Percentiles rank a stretch among this genome's conserved stretches.
Conservation (phyloP, 139 green algal species). For the Chlorella sp. region DNA sequence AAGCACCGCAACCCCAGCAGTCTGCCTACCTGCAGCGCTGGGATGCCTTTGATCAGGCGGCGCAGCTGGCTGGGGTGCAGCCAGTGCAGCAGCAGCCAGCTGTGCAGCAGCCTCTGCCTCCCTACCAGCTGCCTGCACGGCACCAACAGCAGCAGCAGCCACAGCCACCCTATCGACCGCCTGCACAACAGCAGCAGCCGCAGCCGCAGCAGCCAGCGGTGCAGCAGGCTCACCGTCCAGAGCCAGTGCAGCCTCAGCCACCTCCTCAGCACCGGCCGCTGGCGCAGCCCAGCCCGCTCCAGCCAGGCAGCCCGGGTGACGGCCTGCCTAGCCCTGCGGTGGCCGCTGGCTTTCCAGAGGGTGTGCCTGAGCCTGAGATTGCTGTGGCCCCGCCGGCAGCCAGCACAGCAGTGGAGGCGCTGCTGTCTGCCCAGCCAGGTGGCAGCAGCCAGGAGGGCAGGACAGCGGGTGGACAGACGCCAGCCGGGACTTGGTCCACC, state of each 20-base stretch:
- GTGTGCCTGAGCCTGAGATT: conserved; percentile 6
- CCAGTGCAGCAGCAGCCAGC: background rate
- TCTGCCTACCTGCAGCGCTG: too few relatives aligned
- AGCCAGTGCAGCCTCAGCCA: background rate
- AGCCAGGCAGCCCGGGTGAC: background rate
- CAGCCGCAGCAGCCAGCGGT: background rate
- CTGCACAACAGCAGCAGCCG: background rate
- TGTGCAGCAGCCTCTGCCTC: background rate
- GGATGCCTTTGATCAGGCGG: background rate
- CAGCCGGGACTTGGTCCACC: background rate
- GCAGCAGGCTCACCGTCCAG: background rate
- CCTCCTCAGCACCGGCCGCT: background rate
- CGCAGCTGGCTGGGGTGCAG: background rate
- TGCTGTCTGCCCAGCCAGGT: background rate
- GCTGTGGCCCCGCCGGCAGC: background rate
- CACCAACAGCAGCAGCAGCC: background rate
- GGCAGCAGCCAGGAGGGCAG: background rate
- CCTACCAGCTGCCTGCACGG: background rate
- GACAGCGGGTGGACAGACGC: background rate
- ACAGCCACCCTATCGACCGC: background rate
- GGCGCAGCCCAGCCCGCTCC: background rate
- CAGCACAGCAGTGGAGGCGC: conserved; percentile 7
- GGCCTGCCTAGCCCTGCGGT: background rate
- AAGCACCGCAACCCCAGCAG: too few relatives aligned
- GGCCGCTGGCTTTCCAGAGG: background rate